Conservation (phyloP, 2,329 filamentous ascomycete genomes). For the Claviceps sp. region DNA sequence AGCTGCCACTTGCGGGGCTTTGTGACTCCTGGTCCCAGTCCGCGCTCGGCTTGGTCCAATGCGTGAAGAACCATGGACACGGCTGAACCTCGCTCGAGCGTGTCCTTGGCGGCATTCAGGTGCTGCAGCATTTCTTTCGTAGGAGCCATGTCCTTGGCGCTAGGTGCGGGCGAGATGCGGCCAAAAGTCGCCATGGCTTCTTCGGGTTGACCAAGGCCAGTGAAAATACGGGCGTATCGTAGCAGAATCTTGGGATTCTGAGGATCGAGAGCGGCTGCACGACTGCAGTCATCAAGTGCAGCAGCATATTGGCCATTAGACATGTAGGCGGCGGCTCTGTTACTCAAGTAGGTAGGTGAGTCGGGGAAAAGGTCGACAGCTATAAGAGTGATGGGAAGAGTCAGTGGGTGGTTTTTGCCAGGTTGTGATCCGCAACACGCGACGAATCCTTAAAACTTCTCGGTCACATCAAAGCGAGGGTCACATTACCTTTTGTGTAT, state of each 20-base stretch:
- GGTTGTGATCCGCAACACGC: neutral
- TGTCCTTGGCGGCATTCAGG: constrained; percentile 65
- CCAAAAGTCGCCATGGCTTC: constrained; percentile 76
- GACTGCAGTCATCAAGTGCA: constrained; percentile 77
- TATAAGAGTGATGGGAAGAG: constrained; percentile 20
- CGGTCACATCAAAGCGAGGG: neutral
- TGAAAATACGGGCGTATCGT: constrained; percentile 80
- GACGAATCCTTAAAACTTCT: neutral
- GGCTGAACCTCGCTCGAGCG: constrained; percentile 58
- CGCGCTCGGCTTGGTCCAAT: constrained; percentile 76
- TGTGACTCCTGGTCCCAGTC: constrained; percentile 59
- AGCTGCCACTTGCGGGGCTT: constrained; percentile 89
- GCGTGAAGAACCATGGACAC: constrained; percentile 89
- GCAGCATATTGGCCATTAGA: constrained; percentile 65
- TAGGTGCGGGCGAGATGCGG: constrained; percentile 66
- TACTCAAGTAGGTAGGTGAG: constrained; percentile 83
- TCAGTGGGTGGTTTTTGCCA: neutral
- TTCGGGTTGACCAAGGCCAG: constrained; percentile 69
- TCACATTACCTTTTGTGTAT: constrained; percentile 72
- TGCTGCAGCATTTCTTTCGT: constrained; percentile 77
- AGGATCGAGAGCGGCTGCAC: constrained; percentile 70
- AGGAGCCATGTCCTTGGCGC: constrained; percentile 72
- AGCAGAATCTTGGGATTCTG: constrained; percentile 79
- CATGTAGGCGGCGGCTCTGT: constrained; percentile 90
- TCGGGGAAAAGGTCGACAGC: constrained; percentile 78